phyloP scores from a whole-genome alignment of 2,329 filamentous ascomycete genomes.

The Aureobasidium sp. region DNA sequence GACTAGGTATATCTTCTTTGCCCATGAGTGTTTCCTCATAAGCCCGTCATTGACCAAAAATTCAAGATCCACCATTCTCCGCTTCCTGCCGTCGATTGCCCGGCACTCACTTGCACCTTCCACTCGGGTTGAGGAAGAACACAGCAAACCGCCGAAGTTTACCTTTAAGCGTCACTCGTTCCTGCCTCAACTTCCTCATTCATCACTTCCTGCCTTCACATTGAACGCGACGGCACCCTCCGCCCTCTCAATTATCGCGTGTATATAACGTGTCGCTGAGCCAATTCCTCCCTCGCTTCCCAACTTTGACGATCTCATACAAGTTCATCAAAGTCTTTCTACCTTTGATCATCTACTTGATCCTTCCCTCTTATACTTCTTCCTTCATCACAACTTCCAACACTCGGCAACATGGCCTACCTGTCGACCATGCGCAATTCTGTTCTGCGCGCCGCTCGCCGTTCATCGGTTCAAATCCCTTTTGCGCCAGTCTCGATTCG shows the following conservation, averaged over 20 bases:
- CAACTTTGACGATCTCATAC: not conserved
- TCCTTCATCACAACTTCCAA: not conserved
- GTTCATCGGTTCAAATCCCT: not conserved
- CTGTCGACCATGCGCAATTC: not conserved
- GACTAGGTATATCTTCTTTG: not conserved
- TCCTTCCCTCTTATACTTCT: not conserved
- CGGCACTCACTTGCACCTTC: not conserved
- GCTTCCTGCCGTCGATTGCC: not conserved
- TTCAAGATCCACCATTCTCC: not conserved
- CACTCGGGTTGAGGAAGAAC: not conserved
- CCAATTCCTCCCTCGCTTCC: not conserved
- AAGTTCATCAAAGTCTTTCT: constrained; percentile 4
- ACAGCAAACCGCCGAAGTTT: not conserved
- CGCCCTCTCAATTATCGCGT: not conserved
- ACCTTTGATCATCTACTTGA: not conserved
- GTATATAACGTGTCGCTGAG: constrained; percentile 3
- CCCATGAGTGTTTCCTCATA: not conserved
- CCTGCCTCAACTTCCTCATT: constrained; percentile 6
- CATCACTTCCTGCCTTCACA: not conserved
- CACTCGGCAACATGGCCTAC: not conserved
- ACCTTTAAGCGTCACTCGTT: constrained; percentile 2
- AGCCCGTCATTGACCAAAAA: constrained; percentile 2
- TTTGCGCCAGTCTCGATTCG: not conserved
- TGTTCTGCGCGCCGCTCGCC: not conserved
- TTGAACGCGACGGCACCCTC: not conserved